phyloP scores from a whole-genome alignment of 768 basidiomycete genomes.

The Thelephora aurantiotincta region DNA sequence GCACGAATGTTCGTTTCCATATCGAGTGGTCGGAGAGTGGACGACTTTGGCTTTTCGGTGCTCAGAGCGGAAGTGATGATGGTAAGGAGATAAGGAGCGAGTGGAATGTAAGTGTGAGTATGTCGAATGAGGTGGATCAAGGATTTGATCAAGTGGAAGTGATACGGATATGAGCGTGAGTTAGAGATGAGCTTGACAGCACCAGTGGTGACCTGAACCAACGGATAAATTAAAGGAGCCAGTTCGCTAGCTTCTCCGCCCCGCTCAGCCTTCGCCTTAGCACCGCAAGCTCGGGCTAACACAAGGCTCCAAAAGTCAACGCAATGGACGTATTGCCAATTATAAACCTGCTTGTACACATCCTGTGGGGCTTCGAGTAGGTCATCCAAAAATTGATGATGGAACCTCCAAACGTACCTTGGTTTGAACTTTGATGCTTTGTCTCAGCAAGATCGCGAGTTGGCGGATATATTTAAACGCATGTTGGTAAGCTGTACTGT shows the following conservation, averaged over 20 bases:
- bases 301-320: slow-evolving; percentile 95
- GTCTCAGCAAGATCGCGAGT: slow-evolving; percentile 83
- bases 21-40: slow-evolving; percentile 81
- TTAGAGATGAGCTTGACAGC: slow-evolving; percentile 86
- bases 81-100: slow-evolving; percentile 77
- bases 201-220: slow-evolving; percentile 89
- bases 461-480: slow-evolving; percentile 94
- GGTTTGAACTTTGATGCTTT: slow-evolving; percentile 78
- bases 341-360: slow-evolving; percentile 88
- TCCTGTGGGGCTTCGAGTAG: slow-evolving; percentile 34
- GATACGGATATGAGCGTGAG: slow-evolving; percentile 86
- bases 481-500: slow-evolving; percentile 72
- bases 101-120: slow-evolving; percentile 75
- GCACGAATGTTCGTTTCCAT: slow-evolving; percentile 77
- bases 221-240: slow-evolving; percentile 82
- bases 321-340: slow-evolving; percentile 96
- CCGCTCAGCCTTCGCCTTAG: slow-evolving; percentile 33
- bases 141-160: slow-evolving; percentile 83
- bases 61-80: slow-evolving; percentile 67
- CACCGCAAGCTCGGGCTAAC: slow-evolving; percentile 67
- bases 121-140: slow-evolving; percentile 75
- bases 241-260: slow-evolving; percentile 60
- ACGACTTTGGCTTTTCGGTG: slow-evolving; percentile 62
- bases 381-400: slow-evolving; percentile 5
- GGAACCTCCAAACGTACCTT: slow-evolving; percentile 35